Percentiles rank a stretch among this genome's conserved stretches.
Conservation (phyloP, 768 basidiomycete genomes). For the Russula virescens region DNA sequence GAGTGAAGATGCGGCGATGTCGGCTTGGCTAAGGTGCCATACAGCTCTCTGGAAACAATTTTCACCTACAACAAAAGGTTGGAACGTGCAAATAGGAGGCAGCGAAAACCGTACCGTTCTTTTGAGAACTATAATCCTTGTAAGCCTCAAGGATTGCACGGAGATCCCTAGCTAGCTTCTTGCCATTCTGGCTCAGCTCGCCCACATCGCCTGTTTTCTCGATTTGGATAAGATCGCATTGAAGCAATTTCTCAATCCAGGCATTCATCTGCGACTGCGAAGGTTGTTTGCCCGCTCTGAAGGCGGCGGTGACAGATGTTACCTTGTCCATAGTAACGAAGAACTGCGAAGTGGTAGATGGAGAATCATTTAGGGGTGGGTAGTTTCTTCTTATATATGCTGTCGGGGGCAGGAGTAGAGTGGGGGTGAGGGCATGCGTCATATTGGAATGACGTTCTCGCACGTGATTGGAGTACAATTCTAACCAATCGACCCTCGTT, state of each 20-base stretch:
- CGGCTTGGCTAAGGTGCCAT: slow-evolving; percentile 57
- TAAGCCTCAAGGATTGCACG: slow-evolving; percentile 52
- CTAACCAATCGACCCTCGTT: too few species aligned
- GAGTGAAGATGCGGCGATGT: slow-evolving; percentile 39
- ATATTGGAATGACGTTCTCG: slow-evolving; percentile 11
- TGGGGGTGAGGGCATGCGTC: too few species aligned
- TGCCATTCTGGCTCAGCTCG: slow-evolving; percentile 52
- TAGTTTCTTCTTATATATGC: slow-evolving; percentile 3
- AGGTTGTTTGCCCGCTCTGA: slow-evolving; percentile 68
- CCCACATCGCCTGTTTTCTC: slow-evolving; percentile 35
- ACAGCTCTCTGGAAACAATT: slow-evolving; percentile 59
- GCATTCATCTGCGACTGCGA: slow-evolving; percentile 49
- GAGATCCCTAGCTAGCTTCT: slow-evolving; percentile 44
- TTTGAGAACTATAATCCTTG: slow-evolving; percentile 46
- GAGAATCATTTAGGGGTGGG: not conserved
- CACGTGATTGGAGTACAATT: slow-evolving; percentile 8
- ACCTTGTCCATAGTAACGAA: slow-evolving; percentile 50
- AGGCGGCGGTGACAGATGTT: slow-evolving; percentile 56
- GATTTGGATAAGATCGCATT: slow-evolving; percentile 42
- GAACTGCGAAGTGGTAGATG: not conserved
- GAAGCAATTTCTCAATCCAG: slow-evolving; percentile 51
- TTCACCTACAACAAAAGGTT: slow-evolving; percentile 42
- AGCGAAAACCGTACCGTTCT: slow-evolving; percentile 44
- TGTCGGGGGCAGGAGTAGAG: not conserved
- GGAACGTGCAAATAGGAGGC: not conserved